phyloP scores from a whole-genome alignment of 1,284 basidiomycete species.

The Moesziomyces antarcticus region DNA sequence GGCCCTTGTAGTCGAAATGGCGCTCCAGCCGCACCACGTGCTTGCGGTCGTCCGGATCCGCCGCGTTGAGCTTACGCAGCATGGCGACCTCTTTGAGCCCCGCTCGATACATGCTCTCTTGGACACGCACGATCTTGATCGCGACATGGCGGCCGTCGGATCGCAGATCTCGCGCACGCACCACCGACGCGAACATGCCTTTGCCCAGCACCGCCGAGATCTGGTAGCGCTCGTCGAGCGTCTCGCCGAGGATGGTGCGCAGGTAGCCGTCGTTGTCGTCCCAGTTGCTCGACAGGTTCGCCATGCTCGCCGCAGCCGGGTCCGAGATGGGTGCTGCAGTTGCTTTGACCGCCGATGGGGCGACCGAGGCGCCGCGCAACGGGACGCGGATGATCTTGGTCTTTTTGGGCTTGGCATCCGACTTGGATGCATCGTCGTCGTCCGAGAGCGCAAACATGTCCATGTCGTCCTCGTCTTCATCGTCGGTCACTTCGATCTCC shows the following conservation, averaged over 20 bases:
- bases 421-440: conserved; percentile 9
- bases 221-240: conserved; percentile 91
- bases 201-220: conserved; percentile 93
- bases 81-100: conserved; percentile 93
- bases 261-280: conserved; percentile 95
- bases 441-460: conserved; percentile 65
- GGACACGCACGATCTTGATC: conserved; percentile 94
- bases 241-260: conserved; percentile 89
- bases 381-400: conserved; percentile 49
- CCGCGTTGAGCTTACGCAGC: conserved; percentile 82
- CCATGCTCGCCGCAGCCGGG: conserved; percentile 4
- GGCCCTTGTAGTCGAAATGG: conserved; percentile 95
- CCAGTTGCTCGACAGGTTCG: conserved; percentile 71
- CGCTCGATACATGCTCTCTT: conserved; percentile 98
- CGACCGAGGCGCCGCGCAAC: conserved; percentile 17
- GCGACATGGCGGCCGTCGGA: conserved; percentile 78
- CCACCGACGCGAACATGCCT: conserved; percentile 98
- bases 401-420: conserved; percentile 31
- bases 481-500: conserved; percentile 63
- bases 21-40: conserved; percentile 90
- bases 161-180: conserved; percentile 79
- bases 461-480: conserved; percentile 62
- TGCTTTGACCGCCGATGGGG: background rate
- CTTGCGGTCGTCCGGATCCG: conserved; percentile 96
- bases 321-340: background rate